Conservation (phyloP, 805 yeast species). For the Suhomyces sp. region DNA sequence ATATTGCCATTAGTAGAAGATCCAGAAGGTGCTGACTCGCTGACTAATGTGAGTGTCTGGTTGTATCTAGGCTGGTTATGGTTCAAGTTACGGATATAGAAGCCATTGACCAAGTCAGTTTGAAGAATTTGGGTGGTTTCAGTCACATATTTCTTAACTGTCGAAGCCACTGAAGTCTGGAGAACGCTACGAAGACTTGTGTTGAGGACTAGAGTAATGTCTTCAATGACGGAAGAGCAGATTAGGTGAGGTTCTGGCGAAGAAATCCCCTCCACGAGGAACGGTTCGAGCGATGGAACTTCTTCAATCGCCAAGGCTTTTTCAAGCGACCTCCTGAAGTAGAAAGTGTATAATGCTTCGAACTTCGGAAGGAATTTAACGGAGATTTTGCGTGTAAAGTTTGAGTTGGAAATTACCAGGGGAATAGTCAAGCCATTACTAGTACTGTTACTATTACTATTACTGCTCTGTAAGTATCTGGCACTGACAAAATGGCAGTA, state of each 20-base stretch:
- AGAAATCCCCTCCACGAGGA: background rate
- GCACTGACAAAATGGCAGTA: constrained; percentile 70
- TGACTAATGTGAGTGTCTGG: constrained; percentile 22
- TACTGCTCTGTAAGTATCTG: constrained; percentile 45
- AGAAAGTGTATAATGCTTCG: constrained; percentile 61
- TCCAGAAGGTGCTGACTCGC: background rate
- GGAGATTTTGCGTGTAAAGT: constrained; percentile 55
- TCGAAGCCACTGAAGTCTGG: constrained; percentile 64
- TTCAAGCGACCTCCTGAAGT: constrained; percentile 73
- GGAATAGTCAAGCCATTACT: constrained; percentile 39
- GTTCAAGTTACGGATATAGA: constrained; percentile 30
- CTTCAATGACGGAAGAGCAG: constrained; percentile 83
- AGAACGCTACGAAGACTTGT: constrained; percentile 62
- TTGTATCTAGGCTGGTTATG: constrained; percentile 44
- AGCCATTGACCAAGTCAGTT: constrained; percentile 59
- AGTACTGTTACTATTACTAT: no score
- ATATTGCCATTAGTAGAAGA: constrained; percentile 7
- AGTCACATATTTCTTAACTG: constrained; percentile 53
- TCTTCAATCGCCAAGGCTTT: constrained; percentile 80
- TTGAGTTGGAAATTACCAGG: constrained; percentile 49
- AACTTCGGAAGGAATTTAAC: constrained; percentile 57
- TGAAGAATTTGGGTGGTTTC: constrained; percentile 60
- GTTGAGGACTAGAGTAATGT: constrained; percentile 70
- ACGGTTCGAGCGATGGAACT: constrained; percentile 8
- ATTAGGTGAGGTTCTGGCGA: constrained; percentile 57